Evolutionary conservation across 768 basidiomycete species (phyloP), one percentile per base, ranked within the genome.

Genomic region (Botryobasidium botryosum): DNA sequence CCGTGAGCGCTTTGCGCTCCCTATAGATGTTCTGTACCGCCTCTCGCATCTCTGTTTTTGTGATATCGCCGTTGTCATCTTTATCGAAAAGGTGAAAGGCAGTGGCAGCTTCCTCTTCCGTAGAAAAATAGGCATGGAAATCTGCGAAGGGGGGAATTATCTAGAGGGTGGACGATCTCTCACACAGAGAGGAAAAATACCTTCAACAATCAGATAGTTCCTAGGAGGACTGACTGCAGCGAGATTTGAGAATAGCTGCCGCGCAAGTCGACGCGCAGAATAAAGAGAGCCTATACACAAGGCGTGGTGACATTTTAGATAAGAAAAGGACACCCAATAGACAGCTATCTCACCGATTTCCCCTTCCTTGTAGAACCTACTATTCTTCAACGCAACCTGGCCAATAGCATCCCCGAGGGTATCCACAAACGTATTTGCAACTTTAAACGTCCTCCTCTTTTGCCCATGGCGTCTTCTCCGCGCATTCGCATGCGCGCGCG

Each of bases 21-120:
- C 70, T 66, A 54, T 86, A 86, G 36, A 85, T 83, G 29, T 80
- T 64, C 50, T 80, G 78, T 5, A 86, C 82, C 1, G 78, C 79
- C 54, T 81, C 79, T 27, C 83, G 70, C 80, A 85, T 86, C 59
- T 86, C 83, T 17, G 63, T 66, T 56, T 75, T 83, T 2, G 67
- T 69, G 38, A 85, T 46, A 45, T 45, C 12, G 5, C 6, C 20
- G 39, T 6, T 37, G 35, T 36, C 46, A 31, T 49, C 48, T 41
- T 49, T 35, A 31, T 49, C 48, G 37, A 49, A 49, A 6, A 50
- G 44, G 44, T 29, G 8, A 26, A 35, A 36, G 29, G 45, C 37
- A 62, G 70, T 56, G 51, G 79, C 77, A 26, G 82, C 82, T 53
- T 85, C 82, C n/a, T 70, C 62, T 25, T 72, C 71, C 0, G 72